Evolutionary conservation across 495 filamentous ascomycete genomes (phyloP).

Genomic region (Xanthoparmelia taractica): DNA sequence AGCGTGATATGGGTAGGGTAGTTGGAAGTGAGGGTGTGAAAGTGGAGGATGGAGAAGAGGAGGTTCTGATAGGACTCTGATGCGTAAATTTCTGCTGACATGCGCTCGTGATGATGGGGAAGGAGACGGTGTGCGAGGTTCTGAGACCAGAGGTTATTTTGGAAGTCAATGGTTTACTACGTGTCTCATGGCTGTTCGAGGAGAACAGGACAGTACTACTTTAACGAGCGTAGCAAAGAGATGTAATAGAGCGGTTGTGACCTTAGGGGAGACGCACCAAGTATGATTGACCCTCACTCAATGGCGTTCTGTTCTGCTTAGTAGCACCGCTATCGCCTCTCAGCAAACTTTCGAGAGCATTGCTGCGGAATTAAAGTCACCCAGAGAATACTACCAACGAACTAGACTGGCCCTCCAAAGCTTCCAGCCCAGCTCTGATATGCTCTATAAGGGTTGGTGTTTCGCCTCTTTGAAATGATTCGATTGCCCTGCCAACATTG

Average conservation of each 20-base stretch:
- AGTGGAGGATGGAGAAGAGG: constrained; percentile 58
- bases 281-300: constrained; percentile 64
- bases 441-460: constrained; percentile 65
- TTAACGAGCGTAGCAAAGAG: neutral
- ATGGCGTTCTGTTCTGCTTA: constrained; percentile 40
- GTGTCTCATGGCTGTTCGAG: neutral
- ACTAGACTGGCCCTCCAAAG: constrained; percentile 32
- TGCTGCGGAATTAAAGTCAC: constrained; percentile 35
- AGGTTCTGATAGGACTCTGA: constrained; percentile 78
- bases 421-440: constrained; percentile 52
- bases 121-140: constrained; percentile 36
- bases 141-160: constrained; percentile 28
- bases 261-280: constrained; percentile 31
- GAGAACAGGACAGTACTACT: too few species aligned
- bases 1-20: constrained; percentile 52
- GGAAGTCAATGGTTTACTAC: constrained; percentile 10
- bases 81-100: constrained; percentile 55
- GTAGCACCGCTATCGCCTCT: constrained; percentile 50
- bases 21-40: constrained; percentile 34
- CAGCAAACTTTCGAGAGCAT: constrained; percentile 3
- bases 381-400: constrained; percentile 61
- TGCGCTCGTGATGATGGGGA: constrained; percentile 25
- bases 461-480: constrained; percentile 64
- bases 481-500: constrained; percentile 40
- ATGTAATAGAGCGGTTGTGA: neutral